phyloP scores from a whole-genome alignment of 1,284 basidiomycete genomes.

The Testicularia cyperi region DNA sequence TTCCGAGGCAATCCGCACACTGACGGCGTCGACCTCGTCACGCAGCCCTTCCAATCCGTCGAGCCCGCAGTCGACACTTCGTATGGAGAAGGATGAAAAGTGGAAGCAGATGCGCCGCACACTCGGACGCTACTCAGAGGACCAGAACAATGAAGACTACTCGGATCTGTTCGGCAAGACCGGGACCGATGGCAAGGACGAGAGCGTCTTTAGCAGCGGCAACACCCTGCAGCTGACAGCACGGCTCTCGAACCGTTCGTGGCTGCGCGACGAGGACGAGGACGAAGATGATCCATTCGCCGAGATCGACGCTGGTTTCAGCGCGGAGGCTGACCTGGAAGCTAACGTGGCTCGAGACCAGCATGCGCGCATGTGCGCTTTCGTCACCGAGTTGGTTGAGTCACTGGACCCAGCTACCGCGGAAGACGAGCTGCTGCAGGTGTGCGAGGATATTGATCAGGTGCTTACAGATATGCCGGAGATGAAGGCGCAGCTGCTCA shows the following conservation, averaged over 20 bases:
- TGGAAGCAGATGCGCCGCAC: slow-evolving; percentile 42
- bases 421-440: slow-evolving; percentile 76
- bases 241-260: slow-evolving; percentile 47
- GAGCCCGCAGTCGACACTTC: slow-evolving; percentile 25
- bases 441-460: slow-evolving; percentile 81
- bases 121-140: slow-evolving; percentile 45
- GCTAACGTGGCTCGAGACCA: slow-evolving; percentile 53
- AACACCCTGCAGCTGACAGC: slow-evolving; percentile 41
- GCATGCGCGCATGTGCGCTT: slow-evolving; percentile 73
- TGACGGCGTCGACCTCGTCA: slow-evolving; percentile 14
- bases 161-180: slow-evolving; percentile 44
- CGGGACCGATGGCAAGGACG: slow-evolving; percentile 17
- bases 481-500: slow-evolving; percentile 83
- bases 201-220: slow-evolving; percentile 14
- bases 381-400: slow-evolving; percentile 81
- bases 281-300: slow-evolving; percentile 52
- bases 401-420: slow-evolving; percentile 77
- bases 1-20: slow-evolving; percentile 21
- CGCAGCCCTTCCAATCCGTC: slow-evolving; percentile 15
- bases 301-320: slow-evolving; percentile 49
- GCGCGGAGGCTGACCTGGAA: slow-evolving; percentile 48
- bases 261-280: slow-evolving; percentile 41
- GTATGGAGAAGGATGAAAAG: slow-evolving; percentile 33
- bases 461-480: slow-evolving; percentile 82
- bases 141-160: slow-evolving; percentile 43